Percentiles rank a stretch among this genome's conserved stretches.
Evolutionary conservation across 495 filamentous ascomycete genomes (phyloP).

Genomic region (Lophiotrema nucula): DNA sequence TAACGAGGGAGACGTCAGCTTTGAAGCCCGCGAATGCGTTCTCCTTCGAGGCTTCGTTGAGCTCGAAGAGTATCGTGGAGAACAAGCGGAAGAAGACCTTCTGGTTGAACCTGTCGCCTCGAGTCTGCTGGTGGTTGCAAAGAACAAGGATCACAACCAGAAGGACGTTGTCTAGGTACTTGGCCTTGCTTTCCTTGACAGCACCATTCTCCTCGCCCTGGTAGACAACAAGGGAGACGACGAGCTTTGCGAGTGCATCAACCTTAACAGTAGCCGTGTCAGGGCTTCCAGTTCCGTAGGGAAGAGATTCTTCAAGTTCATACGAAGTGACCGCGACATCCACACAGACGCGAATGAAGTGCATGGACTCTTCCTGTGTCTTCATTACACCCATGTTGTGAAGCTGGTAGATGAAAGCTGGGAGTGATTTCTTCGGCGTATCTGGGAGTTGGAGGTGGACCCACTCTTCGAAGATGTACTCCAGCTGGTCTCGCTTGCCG

Average conservation of each 20-base stretch:
- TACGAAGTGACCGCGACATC: slow-evolving; percentile 74
- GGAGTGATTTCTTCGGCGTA: slow-evolving; percentile 65
- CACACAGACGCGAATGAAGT: slow-evolving; percentile 79
- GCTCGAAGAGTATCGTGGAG: slow-evolving; percentile 76
- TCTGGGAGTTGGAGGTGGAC: slow-evolving; percentile 72
- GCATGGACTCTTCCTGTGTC: slow-evolving; percentile 66
- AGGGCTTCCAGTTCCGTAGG: slow-evolving; percentile 55
- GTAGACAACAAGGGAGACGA: slow-evolving; percentile 66
- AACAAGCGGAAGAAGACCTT: slow-evolving; percentile 91
- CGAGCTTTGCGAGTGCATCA: slow-evolving; percentile 85
- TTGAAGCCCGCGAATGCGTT: slow-evolving; percentile 52
- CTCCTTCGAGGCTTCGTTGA: slow-evolving; percentile 45
- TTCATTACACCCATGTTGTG: slow-evolving; percentile 68
- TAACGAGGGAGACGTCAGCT: slow-evolving; percentile 66
- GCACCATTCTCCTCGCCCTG: slow-evolving; percentile 61
- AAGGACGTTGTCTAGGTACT: slow-evolving; percentile 71
- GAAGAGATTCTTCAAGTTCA: slow-evolving; percentile 59
- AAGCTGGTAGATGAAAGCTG: slow-evolving; percentile 82
- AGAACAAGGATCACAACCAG: slow-evolving; percentile 75
- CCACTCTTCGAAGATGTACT: slow-evolving; percentile 96
- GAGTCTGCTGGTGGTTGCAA: slow-evolving; percentile 78
- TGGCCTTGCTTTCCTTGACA: slow-evolving; percentile 57
- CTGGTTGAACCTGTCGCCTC: slow-evolving; percentile 78
- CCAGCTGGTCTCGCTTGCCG: slow-evolving; percentile 71
- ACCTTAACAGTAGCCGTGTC: slow-evolving; percentile 71